Base-by-base conservation (phyloP, 176 grass and related monocot genomes). In the Microstegium vimineum region DNA sequence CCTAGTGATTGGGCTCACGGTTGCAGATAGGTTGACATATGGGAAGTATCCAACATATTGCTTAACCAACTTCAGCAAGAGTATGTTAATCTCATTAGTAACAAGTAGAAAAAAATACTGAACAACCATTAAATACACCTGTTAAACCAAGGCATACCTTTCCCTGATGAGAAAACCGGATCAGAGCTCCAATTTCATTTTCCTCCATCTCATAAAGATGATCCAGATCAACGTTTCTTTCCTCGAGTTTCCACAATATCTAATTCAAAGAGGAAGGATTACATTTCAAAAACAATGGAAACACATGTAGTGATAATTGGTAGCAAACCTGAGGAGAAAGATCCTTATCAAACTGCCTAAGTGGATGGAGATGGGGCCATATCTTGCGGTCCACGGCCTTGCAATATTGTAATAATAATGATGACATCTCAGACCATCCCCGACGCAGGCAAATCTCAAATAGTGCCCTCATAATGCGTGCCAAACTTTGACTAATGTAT, bases 401-500 rank as follows among this genome's bases (percentile, higher is more conserved):
- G 82, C 90, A 98, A 61, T 94, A 98, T 60, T 98, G 90, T 77
- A 98, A 73, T 28, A 98, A 75, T 71, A 98, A 86, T 74, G 86
- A 87, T 78, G 95, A 51, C 90, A 98, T 94, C 75, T 98, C 90
- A 78, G 92, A 94, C 95, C 95, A 98, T 15, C 95, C 95, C 65
- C 86, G 85, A 28, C 88, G 90, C 52, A 94, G 90, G 74, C 95
- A 98, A 88, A 98, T 93, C 76, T 98, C 95, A 88, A 98, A 98
- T 38, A 98, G 84, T 70, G 95, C 95, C 81, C 92, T 94, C 95
- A 93, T 98, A 75, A 98, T 98, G 42, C 95, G 92, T 73, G 84
- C 95, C 76, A 94, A 87, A 78, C 92, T 98, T 89, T 94, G 88
- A 70, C 95, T 94, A 76, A 98, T 98, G 78, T 98, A 98, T 82